Evolutionary conservation across 1,284 basidiomycete genomes (phyloP).

Genomic region (Rhodotorula mucilaginosa): DNA sequence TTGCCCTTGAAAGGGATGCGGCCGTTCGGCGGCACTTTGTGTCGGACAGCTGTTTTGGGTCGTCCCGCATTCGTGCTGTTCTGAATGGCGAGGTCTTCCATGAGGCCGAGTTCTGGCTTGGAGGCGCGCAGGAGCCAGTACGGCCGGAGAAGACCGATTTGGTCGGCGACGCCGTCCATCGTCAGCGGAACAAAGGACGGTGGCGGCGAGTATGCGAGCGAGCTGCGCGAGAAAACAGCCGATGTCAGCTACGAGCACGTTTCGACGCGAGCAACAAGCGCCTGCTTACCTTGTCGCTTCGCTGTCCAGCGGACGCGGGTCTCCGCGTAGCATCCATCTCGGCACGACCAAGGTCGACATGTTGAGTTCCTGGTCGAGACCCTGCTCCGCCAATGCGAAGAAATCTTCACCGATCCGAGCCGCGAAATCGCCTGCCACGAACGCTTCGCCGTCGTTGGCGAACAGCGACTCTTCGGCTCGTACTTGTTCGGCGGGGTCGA

Average conservation of each 20-base stretch:
- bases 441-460: constrained; percentile 71
- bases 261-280: neutral
- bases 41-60: constrained; percentile 15
- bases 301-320: constrained; percentile 48
- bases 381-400: constrained; percentile 80
- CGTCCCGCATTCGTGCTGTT: neutral
- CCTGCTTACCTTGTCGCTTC: constrained; percentile 11
- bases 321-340: constrained; percentile 71
- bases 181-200: constrained; percentile 72
- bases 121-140: constrained; percentile 56
- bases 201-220: constrained; percentile 66
- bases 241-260: constrained; percentile 50
- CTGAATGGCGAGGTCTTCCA: constrained; percentile 32
- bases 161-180: constrained; percentile 63
- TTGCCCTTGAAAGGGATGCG: constrained; percentile 35
- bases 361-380: constrained; percentile 75
- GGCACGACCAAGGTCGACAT: constrained; percentile 79
- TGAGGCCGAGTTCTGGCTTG: constrained; percentile 32
- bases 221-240: neutral
- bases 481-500: neutral
- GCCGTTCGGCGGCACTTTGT: constrained; percentile 30
- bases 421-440: constrained; percentile 77
- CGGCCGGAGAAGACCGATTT: constrained; percentile 77
- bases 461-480: constrained; percentile 56
- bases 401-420: constrained; percentile 89